phyloP scores from a whole-genome alignment of 192 early-diverging fungal species.

The Coemansia sp. region DNA sequence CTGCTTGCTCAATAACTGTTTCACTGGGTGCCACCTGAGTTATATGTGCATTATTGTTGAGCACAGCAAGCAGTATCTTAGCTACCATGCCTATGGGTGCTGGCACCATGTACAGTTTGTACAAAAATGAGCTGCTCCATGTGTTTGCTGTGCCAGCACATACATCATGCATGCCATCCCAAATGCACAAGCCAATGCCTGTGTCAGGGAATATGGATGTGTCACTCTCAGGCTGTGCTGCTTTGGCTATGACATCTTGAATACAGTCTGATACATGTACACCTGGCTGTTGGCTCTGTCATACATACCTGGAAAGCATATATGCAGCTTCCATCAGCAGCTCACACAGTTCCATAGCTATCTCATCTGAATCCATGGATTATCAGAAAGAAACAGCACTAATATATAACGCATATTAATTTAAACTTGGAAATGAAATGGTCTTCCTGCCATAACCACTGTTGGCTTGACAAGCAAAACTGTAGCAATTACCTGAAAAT shows the following conservation, averaged over 20 bases:
- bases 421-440: no score
- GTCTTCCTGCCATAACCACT: no score
- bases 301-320: neutral
- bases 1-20: conserved; percentile 66
- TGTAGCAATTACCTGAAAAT: no score
- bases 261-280: neutral
- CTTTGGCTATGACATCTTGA: neutral
- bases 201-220: neutral
- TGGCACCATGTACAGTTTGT: conserved; percentile 77
- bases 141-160: conserved; percentile 36
- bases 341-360: neutral
- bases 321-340: neutral
- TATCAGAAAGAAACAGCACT: no score
- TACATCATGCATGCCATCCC: conserved; percentile 27
- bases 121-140: conserved; percentile 75
- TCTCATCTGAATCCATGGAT: neutral
- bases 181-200: conserved; percentile 13
- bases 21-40: conserved; percentile 70
- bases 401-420: no score
- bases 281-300: neutral
- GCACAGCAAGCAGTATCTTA: conserved; percentile 64
- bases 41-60: conserved; percentile 81
- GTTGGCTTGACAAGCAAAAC: no score
- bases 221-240: no score
- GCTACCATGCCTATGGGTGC: conserved; percentile 71